These are phyloP conservation scores for Amauroascus niger DNA, from an alignment of 2,329 filamentous ascomycete species.

Conservation along the genomic window DNA sequence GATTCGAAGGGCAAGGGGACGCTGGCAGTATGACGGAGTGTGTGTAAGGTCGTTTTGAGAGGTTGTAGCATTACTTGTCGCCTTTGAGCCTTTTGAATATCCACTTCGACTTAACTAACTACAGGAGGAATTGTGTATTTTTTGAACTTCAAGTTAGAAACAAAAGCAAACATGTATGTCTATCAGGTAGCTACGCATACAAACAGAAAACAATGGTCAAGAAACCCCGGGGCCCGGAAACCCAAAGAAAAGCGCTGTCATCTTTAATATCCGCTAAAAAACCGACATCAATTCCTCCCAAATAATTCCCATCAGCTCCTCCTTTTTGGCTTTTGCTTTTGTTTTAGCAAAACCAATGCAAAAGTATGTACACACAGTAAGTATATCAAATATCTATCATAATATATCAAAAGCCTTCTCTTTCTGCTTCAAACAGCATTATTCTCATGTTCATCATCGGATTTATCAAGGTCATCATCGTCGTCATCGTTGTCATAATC, in stretches of 20 bases:
- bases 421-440: conserved; percentile 27
- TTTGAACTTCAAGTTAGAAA: background rate
- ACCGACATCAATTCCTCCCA: background rate
- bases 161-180: background rate
- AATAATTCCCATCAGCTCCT: background rate
- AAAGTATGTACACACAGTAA: conserved; percentile 3
- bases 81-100: no score
- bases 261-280: background rate
- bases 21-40: background rate
- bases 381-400: background rate
- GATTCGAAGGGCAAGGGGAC: background rate
- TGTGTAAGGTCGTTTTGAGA: background rate
- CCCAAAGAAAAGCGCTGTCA: background rate
- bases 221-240: background rate
- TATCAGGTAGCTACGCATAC: background rate
- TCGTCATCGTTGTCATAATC: conserved; percentile 37
- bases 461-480: conserved; percentile 22
- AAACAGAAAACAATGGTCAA: background rate
- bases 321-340: background rate
- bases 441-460: conserved; percentile 12
- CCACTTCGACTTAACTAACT: no score
- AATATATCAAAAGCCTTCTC: background rate
- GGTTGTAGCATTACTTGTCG: background rate
- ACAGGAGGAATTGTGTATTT: background rate
- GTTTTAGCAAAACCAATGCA: background rate